A percentile compares a stretch with the other conserved stretches of the same genome.
These are phyloP conservation scores for Metschnikowia gelsemii DNA, from an alignment of 805 yeast species.

Conservation along the genomic window DNA sequence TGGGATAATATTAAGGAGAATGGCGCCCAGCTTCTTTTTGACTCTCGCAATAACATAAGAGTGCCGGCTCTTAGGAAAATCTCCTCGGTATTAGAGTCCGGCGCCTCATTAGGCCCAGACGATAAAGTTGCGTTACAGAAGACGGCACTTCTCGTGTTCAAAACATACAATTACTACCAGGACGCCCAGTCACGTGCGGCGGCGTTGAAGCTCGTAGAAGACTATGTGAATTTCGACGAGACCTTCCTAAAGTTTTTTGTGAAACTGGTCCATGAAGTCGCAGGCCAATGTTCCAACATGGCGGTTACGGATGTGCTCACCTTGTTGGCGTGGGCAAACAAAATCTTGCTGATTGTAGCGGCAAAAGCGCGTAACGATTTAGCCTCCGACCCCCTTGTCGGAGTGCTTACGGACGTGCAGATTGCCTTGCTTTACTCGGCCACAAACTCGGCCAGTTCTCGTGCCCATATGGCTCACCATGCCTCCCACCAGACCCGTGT, in stretches of 20 bases:
- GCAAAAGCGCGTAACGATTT: conserved; percentile 8
- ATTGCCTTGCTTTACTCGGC: conserved; percentile 43
- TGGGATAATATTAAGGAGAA: conserved; percentile 19
- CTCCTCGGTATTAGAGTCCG: conserved; percentile 23
- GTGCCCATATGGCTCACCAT: conserved; percentile 29
- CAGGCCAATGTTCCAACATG: conserved; percentile 30
- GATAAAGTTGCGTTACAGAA: conserved; percentile 20
- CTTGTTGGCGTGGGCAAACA: conserved; percentile 56
- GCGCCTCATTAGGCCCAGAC: conserved; percentile 1
- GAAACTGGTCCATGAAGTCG: conserved; percentile 37
- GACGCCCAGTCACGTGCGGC: conserved; percentile 49
- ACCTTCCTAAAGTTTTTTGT: conserved; percentile 35
- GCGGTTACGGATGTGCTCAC: conserved; percentile 59
- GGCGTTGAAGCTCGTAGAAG: conserved; percentile 40
- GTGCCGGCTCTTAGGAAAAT: conserved; percentile 34
- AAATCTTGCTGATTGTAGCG: conserved; percentile 13
- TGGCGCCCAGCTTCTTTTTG: conserved; percentile 23
- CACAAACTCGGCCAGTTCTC: conserved; percentile 20
- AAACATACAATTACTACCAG: conserved; percentile 50
- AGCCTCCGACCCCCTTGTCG: conserved; percentile 20
- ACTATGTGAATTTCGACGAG: conserved; percentile 32
- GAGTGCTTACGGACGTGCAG: conserved; percentile 24
- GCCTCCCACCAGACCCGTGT: conserved; percentile 24
- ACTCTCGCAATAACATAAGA: conserved; percentile 39
- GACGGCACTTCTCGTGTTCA: conserved; percentile 36